Conservation (phyloP, 441 rosid genomes). For the Lepidium campestre region DNA sequence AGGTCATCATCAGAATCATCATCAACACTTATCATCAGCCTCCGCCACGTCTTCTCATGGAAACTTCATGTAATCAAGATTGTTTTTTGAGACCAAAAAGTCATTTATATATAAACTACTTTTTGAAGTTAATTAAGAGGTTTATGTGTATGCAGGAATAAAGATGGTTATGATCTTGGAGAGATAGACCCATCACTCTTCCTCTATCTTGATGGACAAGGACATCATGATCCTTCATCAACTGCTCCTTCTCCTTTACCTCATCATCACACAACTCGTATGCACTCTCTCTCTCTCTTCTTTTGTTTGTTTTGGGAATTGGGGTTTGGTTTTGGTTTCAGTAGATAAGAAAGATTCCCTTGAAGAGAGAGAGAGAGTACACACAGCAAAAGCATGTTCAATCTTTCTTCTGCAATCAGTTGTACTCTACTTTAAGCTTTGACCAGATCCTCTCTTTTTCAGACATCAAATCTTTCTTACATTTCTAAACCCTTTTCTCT, state of each 20-base stretch:
- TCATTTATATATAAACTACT: background rate
- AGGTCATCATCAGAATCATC: conserved; percentile 57
- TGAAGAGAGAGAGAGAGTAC: conserved; percentile 8
- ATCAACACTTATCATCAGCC: conserved; percentile 43
- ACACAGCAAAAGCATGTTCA: conserved; percentile 64
- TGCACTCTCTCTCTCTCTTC: conserved; percentile 22
- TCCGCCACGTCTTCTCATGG: conserved; percentile 57
- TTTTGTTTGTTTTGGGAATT: conserved; percentile 15
- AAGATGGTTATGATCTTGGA: conserved; percentile 78
- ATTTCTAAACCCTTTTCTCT: conserved; percentile 13
- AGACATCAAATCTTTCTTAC: conserved; percentile 32
- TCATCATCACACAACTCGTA: conserved; percentile 71
- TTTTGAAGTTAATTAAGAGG: background rate
- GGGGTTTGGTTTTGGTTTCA: conserved; percentile 28
- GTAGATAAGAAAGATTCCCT: conserved; percentile 33
- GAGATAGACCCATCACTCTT: conserved; percentile 95
- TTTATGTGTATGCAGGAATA: conserved; percentile 35
- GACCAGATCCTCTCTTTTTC: conserved; percentile 61
- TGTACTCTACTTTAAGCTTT: conserved; percentile 46
- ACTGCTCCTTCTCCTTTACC: conserved; percentile 24
- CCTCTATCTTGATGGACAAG: conserved; percentile 87
- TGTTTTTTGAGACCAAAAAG: background rate
- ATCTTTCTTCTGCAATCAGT: conserved; percentile 33
- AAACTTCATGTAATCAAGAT: conserved; percentile 60
- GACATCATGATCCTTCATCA: conserved; percentile 38